Conservation (phyloP, 2,329 filamentous ascomycete genomes). For the Aureobasidium sp. region DNA sequence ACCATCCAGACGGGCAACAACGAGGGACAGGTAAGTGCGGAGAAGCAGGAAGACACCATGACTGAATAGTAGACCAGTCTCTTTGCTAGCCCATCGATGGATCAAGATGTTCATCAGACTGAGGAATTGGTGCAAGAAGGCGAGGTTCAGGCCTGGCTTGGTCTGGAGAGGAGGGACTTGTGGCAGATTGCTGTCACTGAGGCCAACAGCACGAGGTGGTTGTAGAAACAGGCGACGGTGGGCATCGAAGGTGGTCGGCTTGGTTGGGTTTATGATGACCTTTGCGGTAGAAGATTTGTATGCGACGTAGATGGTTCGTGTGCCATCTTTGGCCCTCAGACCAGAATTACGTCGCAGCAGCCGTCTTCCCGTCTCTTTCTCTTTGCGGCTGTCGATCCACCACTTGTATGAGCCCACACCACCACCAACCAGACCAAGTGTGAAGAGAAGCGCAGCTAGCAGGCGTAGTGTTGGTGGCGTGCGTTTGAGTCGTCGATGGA, state of each 20-base stretch:
- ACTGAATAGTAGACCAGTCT: slow-evolving; percentile 80
- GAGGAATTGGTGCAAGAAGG: slow-evolving; percentile 93
- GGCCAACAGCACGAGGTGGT: slow-evolving; percentile 72
- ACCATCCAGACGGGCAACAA: slow-evolving; percentile 87
- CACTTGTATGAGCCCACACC: slow-evolving; percentile 71
- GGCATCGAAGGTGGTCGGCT: slow-evolving; percentile 89
- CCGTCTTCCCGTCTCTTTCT: slow-evolving; percentile 73
- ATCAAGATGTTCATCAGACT: slow-evolving; percentile 98
- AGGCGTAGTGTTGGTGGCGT: slow-evolving; percentile 65
- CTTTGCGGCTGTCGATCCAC: slow-evolving; percentile 64
- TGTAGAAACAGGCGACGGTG: slow-evolving; percentile 89
- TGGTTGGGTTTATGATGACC: slow-evolving; percentile 83
- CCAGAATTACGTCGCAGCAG: slow-evolving; percentile 88
- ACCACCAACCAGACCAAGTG: slow-evolving; percentile 67
- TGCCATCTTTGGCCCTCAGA: slow-evolving; percentile 87
- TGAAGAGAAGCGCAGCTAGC: slow-evolving; percentile 65
- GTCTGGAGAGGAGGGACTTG: slow-evolving; percentile 79
- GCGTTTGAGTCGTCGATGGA: slow-evolving; percentile 45
- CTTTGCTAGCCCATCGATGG: slow-evolving; percentile 89
- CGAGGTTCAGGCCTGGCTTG: slow-evolving; percentile 88
- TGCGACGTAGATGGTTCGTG: slow-evolving; percentile 88
- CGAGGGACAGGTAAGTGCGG: slow-evolving; percentile 84
- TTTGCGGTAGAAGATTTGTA: slow-evolving; percentile 83
- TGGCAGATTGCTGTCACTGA: slow-evolving; percentile 53
- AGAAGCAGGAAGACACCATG: slow-evolving; percentile 86